A percentile compares a stretch with the other conserved stretches of the same genome.
Conservation (phyloP, 257 asterid genomes). For the Przewalskia tangutica region DNA sequence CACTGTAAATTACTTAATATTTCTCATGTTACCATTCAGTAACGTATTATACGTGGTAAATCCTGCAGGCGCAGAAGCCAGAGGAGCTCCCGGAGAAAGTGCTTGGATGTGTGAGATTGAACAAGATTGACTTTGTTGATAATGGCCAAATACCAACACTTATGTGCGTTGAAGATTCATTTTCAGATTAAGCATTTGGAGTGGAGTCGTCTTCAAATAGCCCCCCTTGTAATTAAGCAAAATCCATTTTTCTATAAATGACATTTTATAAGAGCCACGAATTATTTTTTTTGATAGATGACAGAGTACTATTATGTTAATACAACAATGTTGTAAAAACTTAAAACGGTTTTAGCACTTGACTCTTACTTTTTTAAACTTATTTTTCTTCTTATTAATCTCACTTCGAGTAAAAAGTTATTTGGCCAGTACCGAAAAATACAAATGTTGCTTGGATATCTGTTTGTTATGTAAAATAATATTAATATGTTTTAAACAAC, state of each 20-base stretch:
- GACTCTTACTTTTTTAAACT: too few species aligned
- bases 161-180: conserved; percentile 22
- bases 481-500: too few species aligned
- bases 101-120: conserved; percentile 63
- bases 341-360: too few species aligned
- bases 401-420: too few species aligned
- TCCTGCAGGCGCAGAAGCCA: conserved; percentile 62
- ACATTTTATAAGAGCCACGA: background rate
- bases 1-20: background rate
- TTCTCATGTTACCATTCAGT: background rate
- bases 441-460: too few species aligned
- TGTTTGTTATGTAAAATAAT: too few species aligned
- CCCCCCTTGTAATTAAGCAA: background rate
- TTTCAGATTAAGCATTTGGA: background rate
- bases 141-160: conserved; percentile 64
- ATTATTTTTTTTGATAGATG: background rate
- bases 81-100: conserved; percentile 81
- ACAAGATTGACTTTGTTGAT: conserved; percentile 68
- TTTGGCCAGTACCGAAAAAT: too few species aligned
- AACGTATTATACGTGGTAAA: background rate
- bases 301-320: background rate
- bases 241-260: background rate
- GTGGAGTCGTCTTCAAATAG: background rate
- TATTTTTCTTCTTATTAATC: too few species aligned
- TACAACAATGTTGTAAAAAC: background rate